Evolutionary conservation across 495 filamentous ascomycete species (phyloP), one percentile per base, ranked within the genome.

Genomic region (Neurospora sp.): DNA sequence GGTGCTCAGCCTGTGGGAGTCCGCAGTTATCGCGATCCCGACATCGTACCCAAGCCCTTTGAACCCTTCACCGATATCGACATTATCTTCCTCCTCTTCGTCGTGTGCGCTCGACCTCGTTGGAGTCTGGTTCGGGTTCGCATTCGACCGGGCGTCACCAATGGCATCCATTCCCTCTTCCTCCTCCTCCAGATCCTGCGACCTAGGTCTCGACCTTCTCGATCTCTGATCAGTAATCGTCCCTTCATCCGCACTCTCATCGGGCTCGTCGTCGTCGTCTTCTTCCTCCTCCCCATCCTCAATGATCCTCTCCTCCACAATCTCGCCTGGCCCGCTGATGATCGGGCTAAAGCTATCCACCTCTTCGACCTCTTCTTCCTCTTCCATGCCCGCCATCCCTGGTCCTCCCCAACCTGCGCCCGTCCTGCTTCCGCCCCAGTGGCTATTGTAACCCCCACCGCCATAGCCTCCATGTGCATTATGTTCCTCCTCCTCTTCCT

Each of bases 371-470:
- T 82, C 82, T 0, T 84, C 83, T 1, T 83, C 83, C 2, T 73
- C 76, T 16, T 75, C 79, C 53, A 65, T 65, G 1, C 53, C 53
- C 72, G 76, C 70, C 68, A 74, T 44, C 73, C 76, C 4, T 72
- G 72, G 39, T 74, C 81, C 42, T 77, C 75, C 10, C 87, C 89
- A 71, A 91, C 90, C 71, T 90, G 87, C 40, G 94, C 92, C 80
- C 93, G 92, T 74, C 94, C 93, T 74, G 92, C 90, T 71, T 94
- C 94, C 41, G 94, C 91, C 75, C 89, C 82, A 72, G 4, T 14
- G 4, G 10, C 10, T 59, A 16, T 40, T 73, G 16, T 6, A 39
- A 27, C 47, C 71, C 35, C 31, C 27, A 39, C 59, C 71, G 8
- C 68, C 31, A 14, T 59, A 39, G 35, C 39, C 42, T 7, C 12